Evolutionary conservation across 352 stramenopile genomes (phyloP).

Genomic region (Phytophthora capsici): DNA sequence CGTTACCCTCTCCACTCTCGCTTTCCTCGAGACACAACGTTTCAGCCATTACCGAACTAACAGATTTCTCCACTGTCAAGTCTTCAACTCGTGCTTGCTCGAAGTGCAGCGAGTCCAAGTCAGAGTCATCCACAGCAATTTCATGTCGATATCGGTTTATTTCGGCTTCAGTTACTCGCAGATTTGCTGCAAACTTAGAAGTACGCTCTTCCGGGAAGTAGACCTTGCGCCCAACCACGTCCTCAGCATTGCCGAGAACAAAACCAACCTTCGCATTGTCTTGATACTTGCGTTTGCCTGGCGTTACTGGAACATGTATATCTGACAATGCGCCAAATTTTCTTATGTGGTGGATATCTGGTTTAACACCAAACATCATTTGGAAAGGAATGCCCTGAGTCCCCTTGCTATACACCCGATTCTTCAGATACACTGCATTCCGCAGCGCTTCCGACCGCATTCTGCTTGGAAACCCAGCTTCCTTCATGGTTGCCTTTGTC

Average conservation of each 20-base stretch:
- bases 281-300: slow-evolving; percentile 3
- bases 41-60: background rate
- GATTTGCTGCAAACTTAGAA: slow-evolving; percentile 8
- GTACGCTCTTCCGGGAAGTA: slow-evolving; percentile 7
- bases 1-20: no score
- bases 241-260: slow-evolving; percentile 6
- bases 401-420: no score
- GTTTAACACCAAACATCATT: slow-evolving; percentile 17
- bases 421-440: no score
- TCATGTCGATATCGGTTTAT: background rate
- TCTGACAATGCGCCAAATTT: slow-evolving; percentile 13
- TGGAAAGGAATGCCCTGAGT: no score
- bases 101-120: background rate
- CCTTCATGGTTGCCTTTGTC: slow-evolving; percentile 2
- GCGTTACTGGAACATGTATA: background rate
- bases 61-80: background rate
- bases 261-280: slow-evolving; percentile 8
- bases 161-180: slow-evolving; percentile 1
- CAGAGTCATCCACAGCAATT: background rate
- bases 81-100: background rate
- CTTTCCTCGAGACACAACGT: background rate
- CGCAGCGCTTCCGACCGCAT: no score
- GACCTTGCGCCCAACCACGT: slow-evolving; percentile 7
- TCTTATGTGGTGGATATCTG: slow-evolving; percentile 10
- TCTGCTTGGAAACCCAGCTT: slow-evolving; percentile 1